Evolutionary conservation across 805 yeast genomes (phyloP).

Genomic region (Starmerella bacillaris): DNA sequence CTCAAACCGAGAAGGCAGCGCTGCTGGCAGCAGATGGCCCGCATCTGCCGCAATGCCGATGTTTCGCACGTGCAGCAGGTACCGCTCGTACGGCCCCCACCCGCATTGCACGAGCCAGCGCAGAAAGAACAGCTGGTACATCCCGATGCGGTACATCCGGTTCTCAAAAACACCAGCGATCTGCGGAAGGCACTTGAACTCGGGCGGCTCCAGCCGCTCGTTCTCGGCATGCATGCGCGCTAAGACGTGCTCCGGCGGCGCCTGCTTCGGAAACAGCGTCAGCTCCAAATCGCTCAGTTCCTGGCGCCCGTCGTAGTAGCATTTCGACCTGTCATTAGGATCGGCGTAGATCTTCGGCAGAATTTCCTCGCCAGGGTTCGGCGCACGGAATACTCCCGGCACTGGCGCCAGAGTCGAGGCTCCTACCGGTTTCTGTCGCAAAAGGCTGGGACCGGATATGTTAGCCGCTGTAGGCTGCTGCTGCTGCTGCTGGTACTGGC

Average conservation of each 20-base stretch:
- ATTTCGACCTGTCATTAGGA: constrained; percentile 4
- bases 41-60: constrained; percentile 5
- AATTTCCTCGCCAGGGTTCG: constrained; percentile 1
- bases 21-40: constrained; percentile 8
- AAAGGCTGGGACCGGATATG: no score
- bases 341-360: constrained; percentile 8
- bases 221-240: constrained; percentile 4
- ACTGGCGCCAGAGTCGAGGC: no score
- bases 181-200: not conserved
- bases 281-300: constrained; percentile 4
- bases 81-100: constrained; percentile 9
- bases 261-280: constrained; percentile 2
- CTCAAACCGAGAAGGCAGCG: constrained; percentile 8
- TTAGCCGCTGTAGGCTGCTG: not conserved
- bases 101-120: constrained; percentile 10
- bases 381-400: no score
- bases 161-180: constrained; percentile 4
- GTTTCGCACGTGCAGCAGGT: constrained; percentile 2
- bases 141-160: constrained; percentile 8
- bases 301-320: constrained; percentile 7
- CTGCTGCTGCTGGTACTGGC: not conserved
- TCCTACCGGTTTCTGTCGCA: no score
- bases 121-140: constrained; percentile 11
- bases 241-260: constrained; percentile 2
- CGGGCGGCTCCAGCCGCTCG: constrained; percentile 2